Evolutionary conservation across 1,284 basidiomycete species (phyloP), one percentile per base, ranked within the genome.

Genomic region (Schizophyllum amplum): DNA sequence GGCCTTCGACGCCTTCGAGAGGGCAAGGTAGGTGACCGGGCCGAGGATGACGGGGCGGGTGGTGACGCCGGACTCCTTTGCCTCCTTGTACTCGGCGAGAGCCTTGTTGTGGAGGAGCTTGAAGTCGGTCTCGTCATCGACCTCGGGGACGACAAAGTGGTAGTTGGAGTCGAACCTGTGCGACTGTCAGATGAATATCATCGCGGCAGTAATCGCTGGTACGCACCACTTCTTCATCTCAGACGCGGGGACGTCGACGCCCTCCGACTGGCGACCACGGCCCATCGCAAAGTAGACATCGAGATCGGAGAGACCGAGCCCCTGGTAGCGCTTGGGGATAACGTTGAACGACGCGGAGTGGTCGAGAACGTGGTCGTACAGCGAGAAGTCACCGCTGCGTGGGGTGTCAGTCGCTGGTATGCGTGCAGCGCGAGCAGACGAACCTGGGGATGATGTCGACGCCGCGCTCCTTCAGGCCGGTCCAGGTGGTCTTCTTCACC

Each of bases 281-380:
- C 95, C 97, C 92, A 99, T 95, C 67, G 97, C 94, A 67, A 98
- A 98, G 80, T 93, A 98, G 71, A 94, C 87, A 79, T 99, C 97
- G 64, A 99, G 87, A 59, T 86, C 80, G 51, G 91, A 91, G 57
- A 99, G 81, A 62, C 88, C 87, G 66, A 92, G 90, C 62, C 90
- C 87, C 62, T 86, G 79, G 76, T 99, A 99, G 66, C 95, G 92
- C 75, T 92, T 86, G 65, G 97, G 97, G 71, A 99, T 93, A 67
- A 91, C 94, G 74, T 97, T 97, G 83, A 99, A 97, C 59, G 92
- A 90, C 68, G 89, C 86, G 64, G 94, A 96, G 76, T 96, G 92
- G 78, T 99, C 97, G 67, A 99, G 89, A 69, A 99, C 93, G 74
- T 98, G 94, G 77, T 99, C 97, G 75, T 99, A 99, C 65, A 99